These are phyloP conservation scores for Gaillardinia entomophila DNA, from an alignment of 805 yeast species.

Conservation along the genomic window DNA sequence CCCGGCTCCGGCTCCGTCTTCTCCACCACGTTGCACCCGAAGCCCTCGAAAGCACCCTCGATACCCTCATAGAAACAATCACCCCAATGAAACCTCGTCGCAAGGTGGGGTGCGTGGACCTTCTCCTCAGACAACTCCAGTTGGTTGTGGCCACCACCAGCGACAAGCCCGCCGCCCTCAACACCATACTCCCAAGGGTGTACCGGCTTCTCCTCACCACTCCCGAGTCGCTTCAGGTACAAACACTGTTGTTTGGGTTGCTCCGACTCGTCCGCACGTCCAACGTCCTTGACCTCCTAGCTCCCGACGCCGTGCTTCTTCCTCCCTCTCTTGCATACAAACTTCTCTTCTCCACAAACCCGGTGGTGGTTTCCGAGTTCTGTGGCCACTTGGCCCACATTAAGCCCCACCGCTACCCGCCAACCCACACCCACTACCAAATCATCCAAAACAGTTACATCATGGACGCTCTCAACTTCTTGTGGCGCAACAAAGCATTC, in stretches of 20 bases:
- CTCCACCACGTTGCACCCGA: slow-evolving; percentile 4
- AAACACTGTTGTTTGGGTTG: slow-evolving; percentile 9
- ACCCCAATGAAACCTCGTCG: slow-evolving; percentile 1
- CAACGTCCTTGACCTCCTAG: slow-evolving; percentile 4
- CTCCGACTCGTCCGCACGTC: slow-evolving; percentile 6
- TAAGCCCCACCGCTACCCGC: slow-evolving; percentile 27
- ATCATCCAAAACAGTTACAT: slow-evolving; percentile 43
- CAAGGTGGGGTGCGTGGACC: not conserved
- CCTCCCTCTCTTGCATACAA: slow-evolving; percentile 36
- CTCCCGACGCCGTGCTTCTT: slow-evolving; percentile 19
- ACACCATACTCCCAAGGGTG: slow-evolving; percentile 5
- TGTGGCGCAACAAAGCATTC: slow-evolving; percentile 54
- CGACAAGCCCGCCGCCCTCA: slow-evolving; percentile 3
- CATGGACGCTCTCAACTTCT: slow-evolving; percentile 48
- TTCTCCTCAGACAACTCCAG: slow-evolving; percentile 2
- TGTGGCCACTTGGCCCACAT: slow-evolving; percentile 43
- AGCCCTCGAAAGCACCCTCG: not conserved
- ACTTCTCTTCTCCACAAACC: slow-evolving; percentile 36
- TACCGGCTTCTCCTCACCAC: slow-evolving; percentile 2
- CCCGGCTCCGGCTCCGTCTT: slow-evolving; percentile 5
- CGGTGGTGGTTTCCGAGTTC: slow-evolving; percentile 39
- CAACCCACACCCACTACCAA: slow-evolving; percentile 13
- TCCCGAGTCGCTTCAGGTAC: slow-evolving; percentile 4
- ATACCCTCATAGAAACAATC: not conserved
- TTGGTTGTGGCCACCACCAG: slow-evolving; percentile 3